Percentiles rank a stretch among this genome's conserved stretches.
Evolutionary conservation across 768 basidiomycete genomes (phyloP).

Genomic region (Lentinula edodes): DNA sequence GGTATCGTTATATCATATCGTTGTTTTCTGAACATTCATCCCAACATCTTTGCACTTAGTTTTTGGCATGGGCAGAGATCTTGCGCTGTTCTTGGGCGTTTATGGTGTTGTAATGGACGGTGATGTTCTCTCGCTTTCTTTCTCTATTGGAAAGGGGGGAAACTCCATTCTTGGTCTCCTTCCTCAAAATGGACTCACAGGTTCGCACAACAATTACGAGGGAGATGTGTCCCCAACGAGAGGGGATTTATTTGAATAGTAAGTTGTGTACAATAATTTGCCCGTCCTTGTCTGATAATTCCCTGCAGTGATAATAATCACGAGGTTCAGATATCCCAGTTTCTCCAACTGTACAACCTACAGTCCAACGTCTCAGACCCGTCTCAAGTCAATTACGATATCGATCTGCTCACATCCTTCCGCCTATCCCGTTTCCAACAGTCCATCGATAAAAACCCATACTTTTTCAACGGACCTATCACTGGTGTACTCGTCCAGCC

Average conservation of each 20-base stretch:
- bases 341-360: neutral
- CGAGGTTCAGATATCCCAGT: neutral
- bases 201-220: constrained; percentile 12
- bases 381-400: neutral
- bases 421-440: neutral
- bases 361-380: neutral
- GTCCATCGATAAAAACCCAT: neutral
- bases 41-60: neutral
- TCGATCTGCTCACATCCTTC: neutral
- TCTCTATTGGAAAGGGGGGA: neutral
- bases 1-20: neutral
- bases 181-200: neutral
- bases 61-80: neutral
- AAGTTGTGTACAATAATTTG: neutral
- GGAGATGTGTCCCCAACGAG: neutral
- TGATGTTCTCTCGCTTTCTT: neutral
- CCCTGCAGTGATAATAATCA: neutral
- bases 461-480: constrained; percentile 1
- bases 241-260: neutral
- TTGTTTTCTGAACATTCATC: neutral
- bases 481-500: neutral
- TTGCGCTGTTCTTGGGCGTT: neutral
- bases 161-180: neutral
- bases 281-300: neutral
- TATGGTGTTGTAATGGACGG: neutral